Evolutionary conservation across 2,329 filamentous ascomycete genomes (phyloP), one percentile per base, ranked within the genome.

Genomic region (Podosphaera leucotricha): DNA sequence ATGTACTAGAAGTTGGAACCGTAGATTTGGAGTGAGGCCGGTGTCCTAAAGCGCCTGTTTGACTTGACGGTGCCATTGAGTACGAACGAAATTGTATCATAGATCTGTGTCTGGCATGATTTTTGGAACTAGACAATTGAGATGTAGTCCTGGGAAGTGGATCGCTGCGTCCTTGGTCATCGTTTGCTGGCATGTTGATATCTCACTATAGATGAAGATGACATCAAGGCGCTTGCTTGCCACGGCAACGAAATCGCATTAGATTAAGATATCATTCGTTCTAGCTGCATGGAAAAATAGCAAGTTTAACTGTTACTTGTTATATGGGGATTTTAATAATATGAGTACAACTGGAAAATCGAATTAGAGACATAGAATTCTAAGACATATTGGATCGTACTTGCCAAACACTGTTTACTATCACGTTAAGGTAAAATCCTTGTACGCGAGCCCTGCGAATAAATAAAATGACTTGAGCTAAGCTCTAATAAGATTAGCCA

Each of bases 111-210:
- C 84, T 65, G 43, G 60, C 63, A 50, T 66, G 65, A 35, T 60
- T 59, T 41, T 60, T 63, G 30, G 74, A 67, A 42, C 65, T 68
- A 37, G 79, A 71, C 26, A 81, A 80, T 19, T 77, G 69, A 15
- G 80, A 78, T 38, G 68, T 64, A 44, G 75, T 74, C 57, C 83
- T 72, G 47, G 70, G 68, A 59, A 93, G 92, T 15, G 82, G 80
- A 62, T 83, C 87, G 58, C 75, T 80, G 55, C 84, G 77, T 66
- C 77, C 81, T 59, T 78, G 72, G 53, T 77, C 72, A 60, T 72
- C 71, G 60, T 68, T 72, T 54, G 68, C 65, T 49, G 70, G 65
- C 59, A 69, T 68, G 28, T 33, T 33, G 28, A 33, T n/a, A 33
- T n/a, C 8, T 6, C 13, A 7, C 13, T 11, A 13, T 33, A n/a